Base-by-base conservation (phyloP, 1,284 basidiomycete genomes). In the Heliocybe sulcata region DNA sequence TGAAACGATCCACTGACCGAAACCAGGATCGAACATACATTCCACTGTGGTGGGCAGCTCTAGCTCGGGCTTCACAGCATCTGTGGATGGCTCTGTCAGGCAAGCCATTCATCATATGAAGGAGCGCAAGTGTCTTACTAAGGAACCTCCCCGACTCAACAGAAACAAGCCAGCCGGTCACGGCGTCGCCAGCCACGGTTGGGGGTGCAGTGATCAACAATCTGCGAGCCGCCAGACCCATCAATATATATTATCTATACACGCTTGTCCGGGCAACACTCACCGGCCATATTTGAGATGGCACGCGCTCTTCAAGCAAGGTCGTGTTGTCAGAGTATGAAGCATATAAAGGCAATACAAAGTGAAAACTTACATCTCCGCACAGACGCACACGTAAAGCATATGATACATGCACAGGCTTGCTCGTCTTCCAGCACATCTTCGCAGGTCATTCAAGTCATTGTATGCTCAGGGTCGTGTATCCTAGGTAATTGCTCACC, bases 381-480 rank as follows among this genome's bases (percentile, higher is more conserved):
- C 81, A 82, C 23, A 81, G 42, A 51, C 77, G 69, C 27, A 74
- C 54, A 54, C 69, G 66, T 2, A 76, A 58, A 12, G 74, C 70
- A 59, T 78, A 83, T 8, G 80, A 80, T 1, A 45, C 48, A 59
- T 74, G 79, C 60, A 71, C 67, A 11, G 57, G 55, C 2, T 64
- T 59, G 0, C 72, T 74, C 6, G 47, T n/a, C 35, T 65, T 65
- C 8, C 49, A 50, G 50, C 65, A 66, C 35, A 60, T 19, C 64
- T 66, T 22, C 12, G 9, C 19, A 42, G 14, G 49, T 16, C 16
- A 25, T 29, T 20, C 31, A 3, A 12, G 3, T 49, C 47, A 29
- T 49, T 49, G 22, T 4, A 22, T 22, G 16, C 12, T 26, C 8
- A 49, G 25, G 8, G 14, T 16, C 20, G 3, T 14, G 27, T 9